Conservation (phyloP, 2,329 filamentous ascomycete species). For the Paramyrothecium sp. region DNA sequence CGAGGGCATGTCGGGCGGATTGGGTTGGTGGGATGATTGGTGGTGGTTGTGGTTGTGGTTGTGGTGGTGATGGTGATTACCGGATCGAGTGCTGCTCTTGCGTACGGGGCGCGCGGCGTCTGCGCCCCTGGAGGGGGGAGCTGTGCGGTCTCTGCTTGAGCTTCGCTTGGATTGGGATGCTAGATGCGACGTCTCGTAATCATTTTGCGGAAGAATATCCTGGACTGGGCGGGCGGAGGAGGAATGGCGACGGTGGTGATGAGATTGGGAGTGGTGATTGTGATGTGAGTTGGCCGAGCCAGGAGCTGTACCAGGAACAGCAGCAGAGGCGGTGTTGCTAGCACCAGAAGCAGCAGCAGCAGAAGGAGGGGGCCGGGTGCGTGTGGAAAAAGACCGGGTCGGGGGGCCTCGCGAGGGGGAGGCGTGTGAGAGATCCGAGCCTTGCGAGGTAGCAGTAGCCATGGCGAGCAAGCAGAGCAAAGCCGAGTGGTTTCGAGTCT, state of each 20-base stretch:
- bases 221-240: conserved; percentile 41
- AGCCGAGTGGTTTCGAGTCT: background rate
- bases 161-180: conserved; percentile 59
- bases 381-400: conserved; percentile 32
- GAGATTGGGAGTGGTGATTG: conserved; percentile 24
- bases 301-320: background rate
- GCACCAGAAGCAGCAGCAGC: conserved; percentile 10
- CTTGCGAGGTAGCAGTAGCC: conserved; percentile 14
- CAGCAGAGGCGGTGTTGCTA: conserved; percentile 18
- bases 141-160: conserved; percentile 61
- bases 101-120: conserved; percentile 45
- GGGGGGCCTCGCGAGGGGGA: conserved; percentile 23
- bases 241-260: conserved; percentile 36
- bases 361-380: conserved; percentile 26
- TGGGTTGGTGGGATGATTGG: conserved; percentile 21
- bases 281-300: background rate
- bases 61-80: conserved; percentile 32
- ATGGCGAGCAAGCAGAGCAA: conserved; percentile 23
- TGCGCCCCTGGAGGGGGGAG: conserved; percentile 51
- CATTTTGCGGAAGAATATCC: conserved; percentile 55
- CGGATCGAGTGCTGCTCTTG: conserved; percentile 49
- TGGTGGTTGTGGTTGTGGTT: conserved; percentile 29
- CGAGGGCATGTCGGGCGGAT: conserved; percentile 46
- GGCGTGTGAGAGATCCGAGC: conserved; percentile 17
- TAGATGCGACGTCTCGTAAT: conserved; percentile 72